Conservation (phyloP, 2,329 filamentous ascomycete genomes). For the Thielaviopsis ethacetica region DNA sequence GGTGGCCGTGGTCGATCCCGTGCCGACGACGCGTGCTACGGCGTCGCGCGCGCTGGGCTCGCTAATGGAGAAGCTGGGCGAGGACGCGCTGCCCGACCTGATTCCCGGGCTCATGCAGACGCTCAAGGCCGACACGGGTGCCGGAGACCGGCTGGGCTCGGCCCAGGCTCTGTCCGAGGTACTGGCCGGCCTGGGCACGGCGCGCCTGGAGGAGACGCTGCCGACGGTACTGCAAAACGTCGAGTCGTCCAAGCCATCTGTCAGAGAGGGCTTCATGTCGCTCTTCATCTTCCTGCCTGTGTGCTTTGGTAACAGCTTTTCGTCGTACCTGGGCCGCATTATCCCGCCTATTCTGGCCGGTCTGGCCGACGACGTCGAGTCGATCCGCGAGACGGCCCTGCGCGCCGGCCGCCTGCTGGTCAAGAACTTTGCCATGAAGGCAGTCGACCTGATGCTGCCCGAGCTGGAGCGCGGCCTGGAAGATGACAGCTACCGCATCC, state of each 20-base stretch:
- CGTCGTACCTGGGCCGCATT: slow-evolving; percentile 85
- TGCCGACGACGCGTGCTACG: slow-evolving; percentile 88
- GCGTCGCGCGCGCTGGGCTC: slow-evolving; percentile 92
- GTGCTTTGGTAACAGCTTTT: slow-evolving; percentile 97
- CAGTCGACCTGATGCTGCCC: slow-evolving; percentile 83
- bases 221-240: slow-evolving; percentile 95
- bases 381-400: slow-evolving; percentile 90
- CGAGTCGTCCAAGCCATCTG: slow-evolving; percentile 71
- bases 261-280: slow-evolving; percentile 98
- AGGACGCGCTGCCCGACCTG: slow-evolving; percentile 89
- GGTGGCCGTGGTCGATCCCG: slow-evolving; percentile 79
- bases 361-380: slow-evolving; percentile 88
- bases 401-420: slow-evolving; percentile 86
- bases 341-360: slow-evolving; percentile 91
- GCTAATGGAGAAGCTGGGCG: slow-evolving; percentile 93
- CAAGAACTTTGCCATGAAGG: slow-evolving; percentile 93
- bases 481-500: slow-evolving; percentile 95
- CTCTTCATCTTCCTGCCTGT: slow-evolving; percentile 98
- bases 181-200: slow-evolving; percentile 81
- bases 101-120: slow-evolving; percentile 97
- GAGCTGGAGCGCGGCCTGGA: slow-evolving; percentile 91
- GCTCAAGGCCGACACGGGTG: slow-evolving; percentile 90
- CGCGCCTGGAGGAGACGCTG: slow-evolving; percentile 83
- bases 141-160: slow-evolving; percentile 87
- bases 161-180: slow-evolving; percentile 95